phyloP scores from a whole-genome alignment of 1,284 basidiomycete species.

The Ustilago nuda region DNA sequence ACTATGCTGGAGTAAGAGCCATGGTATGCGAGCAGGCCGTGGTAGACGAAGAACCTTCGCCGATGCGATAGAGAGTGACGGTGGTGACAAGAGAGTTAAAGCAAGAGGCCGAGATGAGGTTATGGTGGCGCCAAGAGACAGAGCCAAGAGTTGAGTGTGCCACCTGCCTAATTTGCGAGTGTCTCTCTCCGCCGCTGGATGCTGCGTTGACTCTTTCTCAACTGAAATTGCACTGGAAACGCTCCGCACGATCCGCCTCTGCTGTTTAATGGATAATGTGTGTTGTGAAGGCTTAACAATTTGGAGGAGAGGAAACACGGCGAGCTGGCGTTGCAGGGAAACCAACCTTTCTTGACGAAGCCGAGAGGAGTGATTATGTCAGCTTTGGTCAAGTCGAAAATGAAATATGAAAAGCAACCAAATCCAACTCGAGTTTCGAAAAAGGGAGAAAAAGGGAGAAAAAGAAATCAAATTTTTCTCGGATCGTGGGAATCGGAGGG shows the following conservation, averaged over 20 bases:
- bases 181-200: neutral
- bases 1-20: constrained; percentile 4
- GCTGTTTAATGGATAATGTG: no score
- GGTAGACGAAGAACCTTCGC: neutral
- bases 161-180: neutral
- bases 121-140: constrained; percentile 11
- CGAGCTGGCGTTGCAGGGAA: neutral
- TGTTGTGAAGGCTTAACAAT: neutral
- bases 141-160: constrained; percentile 10
- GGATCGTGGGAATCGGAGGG: constrained; percentile 41
- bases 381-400: neutral
- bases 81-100: neutral
- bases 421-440: neutral
- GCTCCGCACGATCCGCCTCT: neutral
- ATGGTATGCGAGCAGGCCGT: constrained; percentile 5
- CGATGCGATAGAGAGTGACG: neutral
- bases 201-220: constrained; percentile 1
- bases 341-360: no score
- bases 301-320: neutral
- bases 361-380: no score
- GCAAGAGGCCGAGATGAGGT: neutral
- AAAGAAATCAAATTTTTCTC: constrained; percentile 16
- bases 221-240: constrained; percentile 1
- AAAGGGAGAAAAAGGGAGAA: neutral
- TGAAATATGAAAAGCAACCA: neutral